Evolutionary conservation across 177 flowering plant species (phyloP).

Genomic region (Vitis hybrid): DNA sequence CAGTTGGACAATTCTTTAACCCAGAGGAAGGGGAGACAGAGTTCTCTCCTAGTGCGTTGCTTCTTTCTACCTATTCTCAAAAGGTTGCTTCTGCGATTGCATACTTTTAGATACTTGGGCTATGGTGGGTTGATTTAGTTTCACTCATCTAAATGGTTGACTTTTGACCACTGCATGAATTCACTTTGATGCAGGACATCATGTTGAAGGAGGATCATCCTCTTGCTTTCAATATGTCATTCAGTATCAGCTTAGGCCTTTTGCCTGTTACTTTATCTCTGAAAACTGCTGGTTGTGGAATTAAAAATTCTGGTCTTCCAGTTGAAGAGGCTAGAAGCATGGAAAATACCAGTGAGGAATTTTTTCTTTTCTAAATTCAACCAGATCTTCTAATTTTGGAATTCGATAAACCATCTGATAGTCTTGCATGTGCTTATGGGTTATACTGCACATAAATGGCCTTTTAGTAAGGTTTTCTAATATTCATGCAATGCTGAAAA

Average conservation of each 20-base stretch:
- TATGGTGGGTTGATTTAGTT: conserved; percentile 6
- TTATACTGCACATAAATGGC: no score
- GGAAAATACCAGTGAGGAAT: conserved; percentile 66
- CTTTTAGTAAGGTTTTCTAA: no score
- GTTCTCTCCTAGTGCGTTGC: conserved; percentile 54
- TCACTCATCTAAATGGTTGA: conserved; percentile 10
- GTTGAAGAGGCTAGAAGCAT: conserved; percentile 71
- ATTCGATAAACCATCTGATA: background rate
- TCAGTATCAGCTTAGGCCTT: conserved; percentile 85
- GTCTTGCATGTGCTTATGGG: background rate
- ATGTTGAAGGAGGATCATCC: conserved; percentile 86
- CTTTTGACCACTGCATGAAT: conserved; percentile 7
- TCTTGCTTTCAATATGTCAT: conserved; percentile 72
- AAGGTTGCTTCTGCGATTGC: conserved; percentile 43
- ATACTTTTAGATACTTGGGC: conserved; percentile 1
- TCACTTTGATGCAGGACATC: conserved; percentile 53
- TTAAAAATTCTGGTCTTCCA: conserved; percentile 65
- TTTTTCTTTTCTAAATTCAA: conserved; percentile 1
- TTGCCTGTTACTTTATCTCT: conserved; percentile 74
- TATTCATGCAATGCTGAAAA: no score
- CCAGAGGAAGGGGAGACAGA: conserved; percentile 66
- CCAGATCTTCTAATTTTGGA: background rate
- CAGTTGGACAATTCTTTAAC: conserved; percentile 97
- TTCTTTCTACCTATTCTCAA: conserved; percentile 52
- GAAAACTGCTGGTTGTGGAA: conserved; percentile 81